phyloP scores from a whole-genome alignment of 768 basidiomycete genomes.

The Nidula microcarpa region DNA sequence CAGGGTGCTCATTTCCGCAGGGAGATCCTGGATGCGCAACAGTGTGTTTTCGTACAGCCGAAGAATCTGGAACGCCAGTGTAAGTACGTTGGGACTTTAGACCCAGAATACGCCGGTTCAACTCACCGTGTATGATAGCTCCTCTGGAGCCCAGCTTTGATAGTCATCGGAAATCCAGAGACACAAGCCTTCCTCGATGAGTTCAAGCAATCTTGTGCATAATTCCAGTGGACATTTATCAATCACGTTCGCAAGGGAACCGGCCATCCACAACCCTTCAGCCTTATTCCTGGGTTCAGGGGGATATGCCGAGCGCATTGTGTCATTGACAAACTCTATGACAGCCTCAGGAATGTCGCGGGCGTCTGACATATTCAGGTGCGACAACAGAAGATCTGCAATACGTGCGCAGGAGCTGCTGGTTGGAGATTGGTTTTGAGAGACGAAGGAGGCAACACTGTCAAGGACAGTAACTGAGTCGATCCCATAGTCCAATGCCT shows the following conservation, averaged over 20 bases:
- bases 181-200: constrained; percentile 49
- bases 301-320: constrained; percentile 62
- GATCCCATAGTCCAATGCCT: constrained; percentile 58
- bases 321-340: constrained; percentile 58
- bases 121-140: constrained; percentile 59
- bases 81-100: not conserved
- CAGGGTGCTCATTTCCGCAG: constrained; percentile 34
- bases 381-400: constrained; percentile 58
- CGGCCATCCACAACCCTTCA: constrained; percentile 58
- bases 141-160: constrained; percentile 43
- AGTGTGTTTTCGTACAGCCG: constrained; percentile 62
- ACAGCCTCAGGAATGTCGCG: constrained; percentile 51
- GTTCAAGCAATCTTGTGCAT: constrained; percentile 39
- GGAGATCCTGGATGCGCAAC: constrained; percentile 46
- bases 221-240: constrained; percentile 53
- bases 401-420: constrained; percentile 46
- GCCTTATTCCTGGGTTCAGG: constrained; percentile 52
- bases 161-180: constrained; percentile 66
- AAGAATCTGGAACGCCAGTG: constrained; percentile 38
- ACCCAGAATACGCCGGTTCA: constrained; percentile 1
- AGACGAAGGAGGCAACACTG: constrained; percentile 46
- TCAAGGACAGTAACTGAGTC: constrained; percentile 54
- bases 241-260: constrained; percentile 50
- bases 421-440: constrained; percentile 31
- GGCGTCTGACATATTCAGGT: constrained; percentile 46